Percentiles rank a stretch among this genome's conserved stretches.
Conservation (phyloP, 1,139 yeast species). For the Blastobotrys serpentis region DNA sequence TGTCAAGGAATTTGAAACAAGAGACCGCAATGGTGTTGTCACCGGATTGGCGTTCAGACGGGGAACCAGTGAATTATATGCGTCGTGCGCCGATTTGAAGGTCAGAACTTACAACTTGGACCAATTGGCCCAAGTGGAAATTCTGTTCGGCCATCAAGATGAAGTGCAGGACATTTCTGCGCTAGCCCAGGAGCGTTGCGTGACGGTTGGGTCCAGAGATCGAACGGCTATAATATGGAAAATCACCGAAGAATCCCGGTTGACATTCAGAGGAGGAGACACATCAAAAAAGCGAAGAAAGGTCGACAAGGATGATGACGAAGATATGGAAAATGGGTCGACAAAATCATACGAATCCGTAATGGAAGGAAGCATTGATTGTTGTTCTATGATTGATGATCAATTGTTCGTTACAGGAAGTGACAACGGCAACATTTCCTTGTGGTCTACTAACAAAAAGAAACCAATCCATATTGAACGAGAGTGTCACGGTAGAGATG, state of each 20-base stretch:
- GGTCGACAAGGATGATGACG: constrained; percentile 34
- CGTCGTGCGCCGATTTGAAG: constrained; percentile 89
- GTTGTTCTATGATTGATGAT: constrained; percentile 88
- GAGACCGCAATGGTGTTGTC: constrained; percentile 66
- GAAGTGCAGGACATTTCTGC: constrained; percentile 77
- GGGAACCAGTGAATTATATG: constrained; percentile 80
- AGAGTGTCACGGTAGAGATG: constrained; percentile 75
- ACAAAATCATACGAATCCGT: constrained; percentile 11
- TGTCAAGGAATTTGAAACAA: constrained; percentile 72
- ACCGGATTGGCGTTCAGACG: constrained; percentile 75
- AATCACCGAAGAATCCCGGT: constrained; percentile 88
- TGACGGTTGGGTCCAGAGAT: constrained; percentile 93
- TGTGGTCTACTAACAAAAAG: constrained; percentile 90
- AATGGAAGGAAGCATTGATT: constrained; percentile 89
- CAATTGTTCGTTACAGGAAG: constrained; percentile 91
- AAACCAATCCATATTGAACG: constrained; percentile 73
- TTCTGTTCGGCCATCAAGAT: constrained; percentile 94
- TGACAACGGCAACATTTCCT: constrained; percentile 82
- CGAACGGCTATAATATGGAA: constrained; percentile 96
- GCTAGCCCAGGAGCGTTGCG: constrained; percentile 82
- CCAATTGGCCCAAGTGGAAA: constrained; percentile 86
- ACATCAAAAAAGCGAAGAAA: constrained; percentile 36
- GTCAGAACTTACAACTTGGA: constrained; percentile 83
- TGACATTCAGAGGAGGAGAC: constrained; percentile 93
- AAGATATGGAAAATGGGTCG: constrained; percentile 5